Evolutionary conservation across 495 filamentous ascomycete genomes (phyloP).

Genomic region (Hypoxylon crocopeplum): DNA sequence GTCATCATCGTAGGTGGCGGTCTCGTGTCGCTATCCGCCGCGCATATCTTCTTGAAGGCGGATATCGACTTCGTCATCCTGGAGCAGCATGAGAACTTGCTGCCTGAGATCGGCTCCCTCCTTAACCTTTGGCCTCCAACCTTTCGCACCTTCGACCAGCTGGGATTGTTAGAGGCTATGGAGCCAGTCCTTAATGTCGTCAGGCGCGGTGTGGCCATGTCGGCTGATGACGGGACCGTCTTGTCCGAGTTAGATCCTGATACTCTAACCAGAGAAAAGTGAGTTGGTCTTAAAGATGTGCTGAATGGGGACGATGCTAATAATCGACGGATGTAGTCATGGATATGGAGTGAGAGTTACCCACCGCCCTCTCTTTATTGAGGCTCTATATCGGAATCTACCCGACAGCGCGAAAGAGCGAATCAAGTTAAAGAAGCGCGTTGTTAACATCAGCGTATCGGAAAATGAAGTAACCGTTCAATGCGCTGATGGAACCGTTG

Average conservation of each 20-base stretch:
- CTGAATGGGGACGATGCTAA: background rate
- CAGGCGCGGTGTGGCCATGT: constrained; percentile 25
- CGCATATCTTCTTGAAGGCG: constrained; percentile 51
- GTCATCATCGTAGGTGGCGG: constrained; percentile 62
- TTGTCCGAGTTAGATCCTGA: background rate
- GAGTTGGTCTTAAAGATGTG: background rate
- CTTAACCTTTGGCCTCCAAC: constrained; percentile 45
- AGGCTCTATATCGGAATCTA: constrained; percentile 44
- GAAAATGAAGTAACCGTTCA: constrained; percentile 40
- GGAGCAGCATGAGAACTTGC: constrained; percentile 47
- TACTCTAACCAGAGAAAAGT: constrained; percentile 10
- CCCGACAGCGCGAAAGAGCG: constrained; percentile 40
- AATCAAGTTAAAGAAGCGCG: constrained; percentile 43
- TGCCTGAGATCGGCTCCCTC: constrained; percentile 50
- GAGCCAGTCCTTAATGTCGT: constrained; percentile 17
- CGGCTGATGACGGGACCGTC: constrained; percentile 28
- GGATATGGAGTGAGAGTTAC: constrained; percentile 46
- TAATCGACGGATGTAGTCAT: constrained; percentile 29
- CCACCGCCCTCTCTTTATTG: constrained; percentile 44
- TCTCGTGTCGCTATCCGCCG: constrained; percentile 57
- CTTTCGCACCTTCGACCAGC: constrained; percentile 56
- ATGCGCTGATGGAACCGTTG: constrained; percentile 50
- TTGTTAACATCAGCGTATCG: constrained; percentile 34
- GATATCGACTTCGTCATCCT: constrained; percentile 59
- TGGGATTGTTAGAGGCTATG: constrained; percentile 48